Evolutionary conservation across 2,329 filamentous ascomycete species (phyloP).

Genomic region (Colletotrichum sp.): DNA sequence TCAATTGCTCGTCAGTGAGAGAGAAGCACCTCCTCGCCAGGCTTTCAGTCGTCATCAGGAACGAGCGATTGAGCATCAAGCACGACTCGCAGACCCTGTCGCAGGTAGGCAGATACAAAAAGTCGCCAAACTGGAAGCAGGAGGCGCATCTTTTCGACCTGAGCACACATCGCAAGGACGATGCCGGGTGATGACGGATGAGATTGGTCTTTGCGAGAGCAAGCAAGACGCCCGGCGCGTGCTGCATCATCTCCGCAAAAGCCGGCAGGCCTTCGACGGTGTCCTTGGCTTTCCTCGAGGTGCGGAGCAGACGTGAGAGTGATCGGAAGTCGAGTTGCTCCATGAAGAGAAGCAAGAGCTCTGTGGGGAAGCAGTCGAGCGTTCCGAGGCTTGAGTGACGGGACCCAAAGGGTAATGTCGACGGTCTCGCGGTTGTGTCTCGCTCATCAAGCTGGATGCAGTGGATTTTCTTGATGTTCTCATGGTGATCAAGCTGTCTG

Average conservation of each 20-base stretch:
- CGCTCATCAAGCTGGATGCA: neutral
- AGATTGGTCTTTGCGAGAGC: constrained; percentile 28
- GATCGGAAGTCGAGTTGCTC: constrained; percentile 32
- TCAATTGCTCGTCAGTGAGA: constrained; percentile 24
- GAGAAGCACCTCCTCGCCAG: constrained; percentile 27
- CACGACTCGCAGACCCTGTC: constrained; percentile 35
- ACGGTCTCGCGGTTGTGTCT: neutral
- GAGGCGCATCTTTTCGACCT: constrained; percentile 28
- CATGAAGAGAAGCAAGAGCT: constrained; percentile 27
- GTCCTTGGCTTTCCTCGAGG: constrained; percentile 27
- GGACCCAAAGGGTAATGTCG: neutral
- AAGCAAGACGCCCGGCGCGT: constrained; percentile 30
- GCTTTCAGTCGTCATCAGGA: constrained; percentile 27
- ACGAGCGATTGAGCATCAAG: constrained; percentile 26
- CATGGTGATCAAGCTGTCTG: neutral
- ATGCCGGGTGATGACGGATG: constrained; percentile 25
- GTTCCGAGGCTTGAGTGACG: constrained; percentile 27
- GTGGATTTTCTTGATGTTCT: neutral
- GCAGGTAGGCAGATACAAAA: constrained; percentile 32
- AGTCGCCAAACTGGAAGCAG: constrained; percentile 31
- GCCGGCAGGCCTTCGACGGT: constrained; percentile 33
- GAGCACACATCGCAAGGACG: constrained; percentile 25
- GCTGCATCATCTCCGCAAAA: constrained; percentile 48
- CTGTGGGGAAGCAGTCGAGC: constrained; percentile 29
- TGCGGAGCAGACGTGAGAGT: constrained; percentile 30